A percentile compares a stretch with the other conserved stretches of the same genome.
Conservation (phyloP, 2,329 filamentous ascomycete species). For the Hymenoscyphus salicellus region DNA sequence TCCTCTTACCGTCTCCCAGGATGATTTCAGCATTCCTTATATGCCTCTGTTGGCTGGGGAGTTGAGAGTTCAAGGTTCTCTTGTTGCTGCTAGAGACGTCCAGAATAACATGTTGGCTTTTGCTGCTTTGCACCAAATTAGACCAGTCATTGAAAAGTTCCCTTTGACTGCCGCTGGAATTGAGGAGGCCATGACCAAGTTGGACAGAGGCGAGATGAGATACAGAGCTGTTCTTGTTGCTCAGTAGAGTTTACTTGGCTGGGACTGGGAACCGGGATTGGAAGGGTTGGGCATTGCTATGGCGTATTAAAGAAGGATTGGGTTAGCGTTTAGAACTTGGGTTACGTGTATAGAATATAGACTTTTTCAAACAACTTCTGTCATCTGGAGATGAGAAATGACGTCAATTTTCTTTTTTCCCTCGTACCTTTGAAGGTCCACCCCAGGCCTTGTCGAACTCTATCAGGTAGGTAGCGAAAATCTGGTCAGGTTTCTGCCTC, state of each 20-base stretch:
- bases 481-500: too few species aligned
- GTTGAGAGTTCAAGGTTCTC: slow-evolving; percentile 31
- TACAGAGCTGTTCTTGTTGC: slow-evolving; percentile 45
- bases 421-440: too few species aligned
- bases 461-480: too few species aligned
- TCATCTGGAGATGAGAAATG: too few species aligned
- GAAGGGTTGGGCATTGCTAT: neutral
- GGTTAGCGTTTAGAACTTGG: too few species aligned
- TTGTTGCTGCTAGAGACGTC: slow-evolving; percentile 40
- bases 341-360: too few species aligned
- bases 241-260: slow-evolving; percentile 17
- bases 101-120: slow-evolving; percentile 60
- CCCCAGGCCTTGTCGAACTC: too few species aligned
- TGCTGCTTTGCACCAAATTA: slow-evolving; percentile 56
- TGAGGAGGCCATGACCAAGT: slow-evolving; percentile 54
- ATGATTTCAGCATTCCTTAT: slow-evolving; percentile 33
- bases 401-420: too few species aligned
- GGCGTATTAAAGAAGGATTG: neutral
- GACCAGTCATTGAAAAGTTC: slow-evolving; percentile 55
- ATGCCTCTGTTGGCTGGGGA: slow-evolving; percentile 29
- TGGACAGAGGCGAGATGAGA: slow-evolving; percentile 54
- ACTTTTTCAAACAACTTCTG: too few species aligned
- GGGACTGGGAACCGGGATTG: slow-evolving; percentile 1
- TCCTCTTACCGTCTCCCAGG: slow-evolving; percentile 63
- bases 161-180: slow-evolving; percentile 51